Base-by-base conservation (phyloP, 352 stramenopile genomes). In the Pythium plurisporium region DNA sequence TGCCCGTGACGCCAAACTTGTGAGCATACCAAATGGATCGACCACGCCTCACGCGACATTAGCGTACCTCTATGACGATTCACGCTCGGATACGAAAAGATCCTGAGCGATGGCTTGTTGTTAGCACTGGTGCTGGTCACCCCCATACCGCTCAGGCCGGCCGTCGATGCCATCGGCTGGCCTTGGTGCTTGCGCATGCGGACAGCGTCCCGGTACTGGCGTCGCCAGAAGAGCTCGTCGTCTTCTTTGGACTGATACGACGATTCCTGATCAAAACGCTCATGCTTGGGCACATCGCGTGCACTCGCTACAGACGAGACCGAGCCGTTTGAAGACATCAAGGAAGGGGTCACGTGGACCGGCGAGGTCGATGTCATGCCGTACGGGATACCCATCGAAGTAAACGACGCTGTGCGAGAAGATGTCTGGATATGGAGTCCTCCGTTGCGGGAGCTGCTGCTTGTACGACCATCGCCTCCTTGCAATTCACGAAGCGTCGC, bases 1-100 rank as follows among this genome's bases (percentile, higher is more conserved):
- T 64, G 0, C 11, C 31, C 2, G 31, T 37, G n/a, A 23, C 20
- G 14, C 14, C 38, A 44, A 44, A 27, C 38, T 25, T 26, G 7
- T 44, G 7, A 7, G 23, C n/a, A 9, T 44, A 44, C 38, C n/a
- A 44, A n/a, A n/a, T n/a, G n/a, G n/a, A n/a, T n/a, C n/a, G n/a
- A n/a, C n/a, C n/a, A n/a, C n/a, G n/a, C n/a, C n/a, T n/a, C n/a
- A n/a, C n/a, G n/a, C n/a, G n/a, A n/a, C n/a, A n/a, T n/a, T n/a
- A n/a, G n/a, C n/a, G n/a, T n/a, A 69, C 19, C 62, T 73, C 56
- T 74, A 55, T 72, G 69, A 64, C 73, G 73, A 47, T 77, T 70
- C 11, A 62, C 66, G 48, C 83, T 72, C 0, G 75, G 79, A 30
- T 69, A 70, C 14, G 79, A 87, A 57, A 89, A 89, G 60, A 89